Percentiles rank a stretch among this genome's conserved stretches.
These are phyloP conservation scores for Blastocrithidia nonstop DNA, from an alignment of 208 protist genomes.

Conservation along the genomic window DNA sequence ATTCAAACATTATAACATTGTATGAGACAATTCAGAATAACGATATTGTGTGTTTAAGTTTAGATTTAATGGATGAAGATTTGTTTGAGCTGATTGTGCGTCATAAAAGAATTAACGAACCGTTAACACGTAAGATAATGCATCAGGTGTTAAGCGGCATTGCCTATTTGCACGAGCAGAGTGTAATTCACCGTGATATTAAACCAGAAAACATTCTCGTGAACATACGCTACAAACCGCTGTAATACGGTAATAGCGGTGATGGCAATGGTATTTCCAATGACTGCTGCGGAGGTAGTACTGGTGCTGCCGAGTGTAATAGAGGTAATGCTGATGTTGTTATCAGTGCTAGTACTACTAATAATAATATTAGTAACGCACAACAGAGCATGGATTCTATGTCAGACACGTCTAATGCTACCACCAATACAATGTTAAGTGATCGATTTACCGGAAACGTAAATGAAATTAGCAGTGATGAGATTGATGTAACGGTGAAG, in stretches of 20 bases:
- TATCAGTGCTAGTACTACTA: constrained; percentile 1
- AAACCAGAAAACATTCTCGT: constrained; percentile 85
- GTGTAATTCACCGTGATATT: constrained; percentile 77
- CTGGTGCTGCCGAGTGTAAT: constrained; percentile 1
- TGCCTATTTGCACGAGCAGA: constrained; percentile 64
- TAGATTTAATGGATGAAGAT: constrained; percentile 75
- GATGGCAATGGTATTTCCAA: too few species aligned
- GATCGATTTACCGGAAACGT: constrained; percentile 8
- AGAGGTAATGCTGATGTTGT: too few species aligned
- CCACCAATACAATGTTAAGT: constrained; percentile 7
- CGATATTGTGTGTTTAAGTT: constrained; percentile 61
- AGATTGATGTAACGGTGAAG: constrained; percentile 51
- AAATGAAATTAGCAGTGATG: constrained; percentile 18
- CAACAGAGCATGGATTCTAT: not conserved
- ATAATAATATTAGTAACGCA: constrained; percentile 4
- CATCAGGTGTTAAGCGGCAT: constrained; percentile 45
- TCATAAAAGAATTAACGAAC: constrained; percentile 51
- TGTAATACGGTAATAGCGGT: too few species aligned
- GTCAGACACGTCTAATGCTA: not conserved
- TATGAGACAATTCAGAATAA: constrained; percentile 55
- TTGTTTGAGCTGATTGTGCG: constrained; percentile 78
- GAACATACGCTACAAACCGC: constrained; percentile 16
- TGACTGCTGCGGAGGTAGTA: constrained; percentile 4
- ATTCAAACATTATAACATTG: constrained; percentile 72
- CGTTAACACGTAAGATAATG: constrained; percentile 48